Percentiles rank a stretch among this genome's conserved stretches.
These are phyloP conservation scores for Phialemoniopsis sp. DNA, from an alignment of 2,329 filamentous ascomycete genomes.

Conservation along the genomic window DNA sequence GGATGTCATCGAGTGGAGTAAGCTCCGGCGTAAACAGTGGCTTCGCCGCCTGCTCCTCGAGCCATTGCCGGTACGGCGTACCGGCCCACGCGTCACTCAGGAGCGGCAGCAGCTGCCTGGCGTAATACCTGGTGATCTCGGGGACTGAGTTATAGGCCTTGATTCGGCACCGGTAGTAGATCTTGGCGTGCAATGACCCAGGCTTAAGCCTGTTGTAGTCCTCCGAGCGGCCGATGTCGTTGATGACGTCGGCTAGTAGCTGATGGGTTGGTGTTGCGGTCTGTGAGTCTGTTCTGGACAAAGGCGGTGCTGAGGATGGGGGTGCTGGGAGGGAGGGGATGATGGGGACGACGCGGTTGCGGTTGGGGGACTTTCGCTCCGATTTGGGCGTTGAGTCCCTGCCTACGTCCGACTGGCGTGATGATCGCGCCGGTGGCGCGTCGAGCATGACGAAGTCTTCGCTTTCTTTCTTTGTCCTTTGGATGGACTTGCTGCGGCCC, in stretches of 20 bases:
- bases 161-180: conserved; percentile 36
- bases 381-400: too few relatives aligned
- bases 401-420: too few relatives aligned
- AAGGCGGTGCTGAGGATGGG: too few relatives aligned
- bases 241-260: conserved; percentile 16
- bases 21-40: conserved; percentile 19
- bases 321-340: neutral
- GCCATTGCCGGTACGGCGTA: conserved; percentile 25
- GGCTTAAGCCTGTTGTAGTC: conserved; percentile 18
- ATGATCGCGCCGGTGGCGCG: too few relatives aligned
- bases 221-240: conserved; percentile 20
- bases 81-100: conserved; percentile 27
- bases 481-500: conserved; percentile 11
- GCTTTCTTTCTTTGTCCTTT: conserved; percentile 14
- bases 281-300: neutral
- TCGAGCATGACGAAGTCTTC: too few relatives aligned
- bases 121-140: conserved; percentile 41
- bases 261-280: conserved; percentile 7
- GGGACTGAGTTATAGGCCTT: conserved; percentile 24
- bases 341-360: neutral
- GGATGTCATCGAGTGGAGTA: conserved; percentile 15
- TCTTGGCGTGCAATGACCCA: conserved; percentile 21
- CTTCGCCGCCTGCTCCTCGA: conserved; percentile 21
- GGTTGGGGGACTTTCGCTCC: too few relatives aligned
- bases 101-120: conserved; percentile 28